Evolutionary conservation across 768 basidiomycete genomes (phyloP).

Genomic region (Strobilomyces echinocephalus): DNA sequence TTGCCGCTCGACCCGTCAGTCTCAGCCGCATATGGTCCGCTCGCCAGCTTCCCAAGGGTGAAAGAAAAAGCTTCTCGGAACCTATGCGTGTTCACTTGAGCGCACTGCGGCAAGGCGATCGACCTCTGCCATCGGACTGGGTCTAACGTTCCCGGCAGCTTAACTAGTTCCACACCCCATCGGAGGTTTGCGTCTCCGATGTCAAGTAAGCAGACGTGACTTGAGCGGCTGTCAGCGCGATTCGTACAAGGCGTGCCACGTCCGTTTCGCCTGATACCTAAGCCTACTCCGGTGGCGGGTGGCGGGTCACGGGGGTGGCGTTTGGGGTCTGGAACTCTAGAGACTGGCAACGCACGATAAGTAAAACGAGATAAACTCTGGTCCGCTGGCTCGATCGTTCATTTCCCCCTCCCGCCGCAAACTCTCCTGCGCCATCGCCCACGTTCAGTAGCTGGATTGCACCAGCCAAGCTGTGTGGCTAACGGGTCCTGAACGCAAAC

Average conservation of each 20-base stretch:
- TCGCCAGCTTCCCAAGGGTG: not conserved
- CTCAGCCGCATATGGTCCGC: not conserved
- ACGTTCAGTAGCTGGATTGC: not conserved
- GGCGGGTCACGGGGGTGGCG: not conserved
- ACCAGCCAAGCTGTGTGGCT: not conserved
- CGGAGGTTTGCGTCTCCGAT: constrained; percentile 6
- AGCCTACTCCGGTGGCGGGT: not conserved
- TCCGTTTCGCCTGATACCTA: not conserved
- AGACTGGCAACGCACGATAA: not conserved
- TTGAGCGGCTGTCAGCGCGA: not conserved
- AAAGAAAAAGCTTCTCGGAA: constrained; percentile 1
- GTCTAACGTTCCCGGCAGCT: not conserved
- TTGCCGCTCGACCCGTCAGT: not conserved
- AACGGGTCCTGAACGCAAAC: not conserved
- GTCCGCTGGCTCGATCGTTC: not conserved
- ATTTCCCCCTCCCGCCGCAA: not conserved
- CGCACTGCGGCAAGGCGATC: not conserved
- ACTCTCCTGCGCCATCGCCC: not conserved
- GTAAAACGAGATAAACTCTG: not conserved
- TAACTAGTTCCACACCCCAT: not conserved
- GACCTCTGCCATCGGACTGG: not conserved
- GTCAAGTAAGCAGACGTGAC: constrained; percentile 6
- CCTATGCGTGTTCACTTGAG: not conserved
- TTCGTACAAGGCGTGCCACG: constrained; percentile 10
- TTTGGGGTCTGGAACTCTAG: not conserved